These are phyloP conservation scores for Leptographium lundbergii DNA, from an alignment of 2,329 filamentous ascomycete species.

Conservation along the genomic window DNA sequence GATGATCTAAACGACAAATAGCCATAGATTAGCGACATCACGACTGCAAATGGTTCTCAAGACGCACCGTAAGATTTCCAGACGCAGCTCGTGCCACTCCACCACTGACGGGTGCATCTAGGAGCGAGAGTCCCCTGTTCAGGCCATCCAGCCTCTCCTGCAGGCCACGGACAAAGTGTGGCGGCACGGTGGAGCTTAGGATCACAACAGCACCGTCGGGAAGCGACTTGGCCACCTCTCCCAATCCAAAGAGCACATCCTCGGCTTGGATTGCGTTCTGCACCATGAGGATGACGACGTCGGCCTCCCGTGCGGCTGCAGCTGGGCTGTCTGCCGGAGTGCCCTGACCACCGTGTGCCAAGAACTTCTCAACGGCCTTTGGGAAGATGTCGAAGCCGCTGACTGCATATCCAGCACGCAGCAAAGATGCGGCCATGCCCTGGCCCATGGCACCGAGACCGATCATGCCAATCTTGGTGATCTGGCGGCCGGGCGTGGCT, in stretches of 20 bases:
- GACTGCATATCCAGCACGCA: conserved; percentile 20
- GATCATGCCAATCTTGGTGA: conserved; percentile 22
- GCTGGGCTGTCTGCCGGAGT: conserved; percentile 15
- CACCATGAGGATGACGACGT: conserved; percentile 19
- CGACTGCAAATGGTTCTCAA: neutral
- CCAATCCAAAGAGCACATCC: conserved; percentile 3
- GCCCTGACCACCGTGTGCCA: conserved; percentile 13
- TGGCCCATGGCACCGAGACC: conserved; percentile 26
- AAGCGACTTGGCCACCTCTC: neutral
- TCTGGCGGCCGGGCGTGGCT: conserved; percentile 12
- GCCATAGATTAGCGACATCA: neutral
- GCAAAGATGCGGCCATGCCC: conserved; percentile 23
- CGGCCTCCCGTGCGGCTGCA: conserved; percentile 17
- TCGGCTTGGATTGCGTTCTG: conserved; percentile 3
- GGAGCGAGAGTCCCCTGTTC: conserved; percentile 17
- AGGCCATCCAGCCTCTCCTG: conserved; percentile 12
- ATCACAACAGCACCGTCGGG: conserved; percentile 20
- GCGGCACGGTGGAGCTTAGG: conserved; percentile 24
- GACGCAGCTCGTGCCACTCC: conserved; percentile 23
- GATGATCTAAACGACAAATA: conserved; percentile 8
- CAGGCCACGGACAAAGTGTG: conserved; percentile 16
- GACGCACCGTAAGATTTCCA: conserved; percentile 18
- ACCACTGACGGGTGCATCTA: conserved; percentile 26
- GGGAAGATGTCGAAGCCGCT: conserved; percentile 21
- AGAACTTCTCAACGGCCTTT: conserved; percentile 19